Evolutionary conservation across 192 early-diverging fungal genomes (phyloP).

Genomic region (Gryganskiella cystojenkinii): DNA sequence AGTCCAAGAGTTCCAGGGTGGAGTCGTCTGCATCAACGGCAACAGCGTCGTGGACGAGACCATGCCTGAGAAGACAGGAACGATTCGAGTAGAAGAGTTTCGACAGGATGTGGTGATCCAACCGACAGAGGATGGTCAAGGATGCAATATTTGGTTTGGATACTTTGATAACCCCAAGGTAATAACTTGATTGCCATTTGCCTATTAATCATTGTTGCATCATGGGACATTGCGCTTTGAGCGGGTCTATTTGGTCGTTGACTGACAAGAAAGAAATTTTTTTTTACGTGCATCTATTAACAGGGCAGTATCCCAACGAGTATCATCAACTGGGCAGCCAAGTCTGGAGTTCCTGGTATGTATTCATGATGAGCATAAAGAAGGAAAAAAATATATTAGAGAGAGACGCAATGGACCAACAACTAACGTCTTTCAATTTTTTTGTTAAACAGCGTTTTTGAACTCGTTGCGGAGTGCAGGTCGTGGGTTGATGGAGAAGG

Average conservation of each 20-base stretch:
- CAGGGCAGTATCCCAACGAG: slow-evolving; percentile 51
- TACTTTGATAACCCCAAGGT: slow-evolving; percentile 62
- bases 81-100: slow-evolving; percentile 52
- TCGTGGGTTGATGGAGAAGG: slow-evolving; percentile 17
- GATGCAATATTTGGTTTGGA: slow-evolving; percentile 51
- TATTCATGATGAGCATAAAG: background rate
- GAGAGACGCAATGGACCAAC: background rate
- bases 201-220: background rate
- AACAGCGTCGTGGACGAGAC: slow-evolving; percentile 15
- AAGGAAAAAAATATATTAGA: background rate
- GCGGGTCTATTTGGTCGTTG: background rate
- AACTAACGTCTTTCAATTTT: background rate
- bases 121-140: slow-evolving; percentile 32
- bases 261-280: background rate
- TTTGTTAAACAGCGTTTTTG: background rate
- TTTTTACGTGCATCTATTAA: background rate
- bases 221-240: background rate
- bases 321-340: slow-evolving; percentile 56
- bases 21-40: slow-evolving; percentile 17
- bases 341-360: slow-evolving; percentile 52
- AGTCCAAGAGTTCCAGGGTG: slow-evolving; percentile 11
- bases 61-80: slow-evolving; percentile 30
- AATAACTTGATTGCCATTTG: background rate
- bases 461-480: slow-evolving; percentile 6
- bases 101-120: slow-evolving; percentile 53